phyloP scores from a whole-genome alignment of 768 basidiomycete species.

The Pisolithus marmoratus region DNA sequence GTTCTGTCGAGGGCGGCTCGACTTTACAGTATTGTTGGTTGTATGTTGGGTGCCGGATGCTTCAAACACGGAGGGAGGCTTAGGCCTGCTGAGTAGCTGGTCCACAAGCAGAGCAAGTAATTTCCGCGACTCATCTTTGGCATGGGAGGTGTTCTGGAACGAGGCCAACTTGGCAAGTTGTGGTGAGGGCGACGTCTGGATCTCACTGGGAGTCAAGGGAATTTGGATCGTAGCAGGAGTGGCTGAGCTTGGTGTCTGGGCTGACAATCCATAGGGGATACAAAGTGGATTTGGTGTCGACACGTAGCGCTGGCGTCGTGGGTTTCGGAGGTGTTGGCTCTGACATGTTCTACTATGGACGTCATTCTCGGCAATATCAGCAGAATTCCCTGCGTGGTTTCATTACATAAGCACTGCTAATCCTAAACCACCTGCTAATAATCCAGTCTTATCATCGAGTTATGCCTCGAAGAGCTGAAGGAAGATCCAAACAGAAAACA shows the following conservation, averaged over 20 bases:
- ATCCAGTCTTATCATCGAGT: not conserved
- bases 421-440: too few species aligned
- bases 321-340: not conserved
- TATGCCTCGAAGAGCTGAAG: conserved; percentile 21
- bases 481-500: conserved; percentile 39
- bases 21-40: conserved; percentile 40
- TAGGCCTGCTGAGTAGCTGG: conserved; percentile 52
- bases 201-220: conserved; percentile 20
- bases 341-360: too few species aligned
- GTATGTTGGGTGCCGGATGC: conserved; percentile 31
- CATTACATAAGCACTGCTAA: too few species aligned
- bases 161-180: conserved; percentile 13
- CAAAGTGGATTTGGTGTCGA: conserved; percentile 6
- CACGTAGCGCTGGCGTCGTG: conserved; percentile 4
- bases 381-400: too few species aligned
- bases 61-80: conserved; percentile 50
- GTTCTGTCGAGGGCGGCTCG: conserved; percentile 17
- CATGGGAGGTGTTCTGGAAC: conserved; percentile 31
- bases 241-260: conserved; percentile 13
- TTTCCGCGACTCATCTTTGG: conserved; percentile 61
- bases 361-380: too few species aligned
- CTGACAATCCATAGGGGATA: conserved; percentile 1
- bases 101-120: conserved; percentile 59
- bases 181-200: conserved; percentile 20
- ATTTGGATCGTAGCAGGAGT: conserved; percentile 23